Evolutionary conservation across 2,329 filamentous ascomycete genomes (phyloP).

Genomic region (Clonostachys sp.): DNA sequence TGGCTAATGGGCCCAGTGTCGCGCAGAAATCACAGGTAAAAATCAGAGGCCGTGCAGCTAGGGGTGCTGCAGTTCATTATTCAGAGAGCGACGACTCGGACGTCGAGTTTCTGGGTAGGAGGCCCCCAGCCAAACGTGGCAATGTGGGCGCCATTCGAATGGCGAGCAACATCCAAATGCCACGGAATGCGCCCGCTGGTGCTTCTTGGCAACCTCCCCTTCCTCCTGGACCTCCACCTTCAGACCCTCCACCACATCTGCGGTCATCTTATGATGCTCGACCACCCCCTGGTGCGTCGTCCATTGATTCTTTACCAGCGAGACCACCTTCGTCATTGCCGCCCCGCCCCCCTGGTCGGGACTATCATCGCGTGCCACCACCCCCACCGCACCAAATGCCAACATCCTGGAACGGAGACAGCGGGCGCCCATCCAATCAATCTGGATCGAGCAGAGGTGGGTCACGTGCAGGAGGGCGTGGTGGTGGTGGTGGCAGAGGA

Average conservation of each 20-base stretch:
- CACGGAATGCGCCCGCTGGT: constrained; percentile 7
- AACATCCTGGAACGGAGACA: no score
- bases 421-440: no score
- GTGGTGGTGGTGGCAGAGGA: constrained; percentile 16
- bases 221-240: constrained; percentile 17
- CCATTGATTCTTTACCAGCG: neutral
- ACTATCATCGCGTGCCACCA: neutral
- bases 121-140: constrained; percentile 19
- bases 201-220: constrained; percentile 24
- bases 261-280: constrained; percentile 6
- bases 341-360: neutral
- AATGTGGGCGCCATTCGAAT: constrained; percentile 28
- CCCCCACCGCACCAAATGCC: neutral
- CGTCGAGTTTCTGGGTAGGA: constrained; percentile 32
- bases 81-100: constrained; percentile 44
- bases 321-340: neutral
- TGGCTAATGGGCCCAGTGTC: neutral
- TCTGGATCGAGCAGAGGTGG: constrained; percentile 8
- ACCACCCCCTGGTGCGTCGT: neutral
- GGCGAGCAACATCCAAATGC: constrained; percentile 33
- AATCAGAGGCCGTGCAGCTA: constrained; percentile 24
- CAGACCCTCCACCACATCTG: constrained; percentile 21
- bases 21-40: constrained; percentile 18
- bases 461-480: constrained; percentile 12
- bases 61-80: constrained; percentile 33